Base-by-base conservation (phyloP, 176 grass and related monocot species). In the Oryza australiensis region DNA sequence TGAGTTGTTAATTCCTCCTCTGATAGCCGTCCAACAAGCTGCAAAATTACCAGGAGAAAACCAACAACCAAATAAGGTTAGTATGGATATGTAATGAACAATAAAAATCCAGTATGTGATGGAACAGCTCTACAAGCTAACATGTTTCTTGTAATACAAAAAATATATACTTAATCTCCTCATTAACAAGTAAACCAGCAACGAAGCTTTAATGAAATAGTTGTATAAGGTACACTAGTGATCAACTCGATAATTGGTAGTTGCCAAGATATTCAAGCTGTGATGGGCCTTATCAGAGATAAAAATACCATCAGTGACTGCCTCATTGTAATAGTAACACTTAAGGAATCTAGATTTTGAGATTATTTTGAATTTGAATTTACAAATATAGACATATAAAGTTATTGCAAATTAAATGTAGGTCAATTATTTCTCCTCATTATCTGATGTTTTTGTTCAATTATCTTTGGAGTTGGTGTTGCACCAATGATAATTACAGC, bases 11-110 rank as follows among this genome's bases (percentile, higher is more conserved):
- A 84, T 78, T 97, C 94, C 45, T 97, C 94, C 62, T 88, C 87
- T 34, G 94, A 87, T 55, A 97, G 77, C 9, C 92, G 77, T 51
- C 83, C 89, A 80, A 97, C 83, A 87, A 97, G 88, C 94, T 97
- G 86, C 77, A 88, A 64, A 49, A 77, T 71, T 33, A 87, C 27
- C 29, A 83, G 2, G 77, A 73, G 28, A 72, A 82, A 57, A 79
- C 75, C 37, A 38, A 57, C 75, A 75, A 53, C 70, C 38, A 80
- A 80, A 7, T 1, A 59, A 46, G 26, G 26, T 53, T 72, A 41
- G 13, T 26, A 55, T 20, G 26, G 68, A 72, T 40, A 78, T 57
- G 41, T 75, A 76, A 46, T 46, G 24, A 46, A 70, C 48, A 53
- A 18, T 4, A 51, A 51, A 51, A 51, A 20, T 51, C 78, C 49